Conservation (phyloP, 257 asterid genomes). For the Catharanthus roseus region DNA sequence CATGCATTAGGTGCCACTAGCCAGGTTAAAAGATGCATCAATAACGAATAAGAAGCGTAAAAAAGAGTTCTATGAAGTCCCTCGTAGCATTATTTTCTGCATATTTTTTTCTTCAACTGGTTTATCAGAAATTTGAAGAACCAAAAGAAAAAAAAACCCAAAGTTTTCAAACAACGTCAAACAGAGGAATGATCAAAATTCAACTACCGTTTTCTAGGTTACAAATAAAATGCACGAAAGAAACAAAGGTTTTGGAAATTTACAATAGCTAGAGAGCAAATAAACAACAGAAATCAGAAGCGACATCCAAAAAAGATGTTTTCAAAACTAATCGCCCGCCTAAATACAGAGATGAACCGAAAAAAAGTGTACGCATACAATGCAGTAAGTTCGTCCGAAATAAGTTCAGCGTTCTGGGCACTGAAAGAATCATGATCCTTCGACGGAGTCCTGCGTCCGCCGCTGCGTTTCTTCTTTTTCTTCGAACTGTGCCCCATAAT, state of each 20-base stretch:
- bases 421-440: slow-evolving; percentile 59
- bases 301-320: background rate
- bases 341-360: background rate
- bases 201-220: background rate
- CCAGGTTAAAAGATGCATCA: background rate
- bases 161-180: background rate
- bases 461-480: slow-evolving; percentile 60
- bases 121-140: background rate
- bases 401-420: slow-evolving; percentile 48
- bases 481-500: slow-evolving; percentile 76
- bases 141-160: background rate
- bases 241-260: background rate
- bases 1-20: slow-evolving; percentile 3
- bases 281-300: background rate
- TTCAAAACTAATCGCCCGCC: background rate
- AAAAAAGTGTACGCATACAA: slow-evolving; percentile 36
- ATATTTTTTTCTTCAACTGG: background rate
- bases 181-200: background rate
- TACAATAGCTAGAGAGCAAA: background rate
- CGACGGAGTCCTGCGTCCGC: slow-evolving; percentile 47
- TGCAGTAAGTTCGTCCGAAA: slow-evolving; percentile 83
- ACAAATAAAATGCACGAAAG: background rate
- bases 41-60: no score
- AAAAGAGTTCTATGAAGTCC: no score
- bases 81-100: background rate